A percentile compares a stretch with the other conserved stretches of the same genome.
Evolutionary conservation across 768 basidiomycete genomes (phyloP).

Genomic region (Suillus variegatus): DNA sequence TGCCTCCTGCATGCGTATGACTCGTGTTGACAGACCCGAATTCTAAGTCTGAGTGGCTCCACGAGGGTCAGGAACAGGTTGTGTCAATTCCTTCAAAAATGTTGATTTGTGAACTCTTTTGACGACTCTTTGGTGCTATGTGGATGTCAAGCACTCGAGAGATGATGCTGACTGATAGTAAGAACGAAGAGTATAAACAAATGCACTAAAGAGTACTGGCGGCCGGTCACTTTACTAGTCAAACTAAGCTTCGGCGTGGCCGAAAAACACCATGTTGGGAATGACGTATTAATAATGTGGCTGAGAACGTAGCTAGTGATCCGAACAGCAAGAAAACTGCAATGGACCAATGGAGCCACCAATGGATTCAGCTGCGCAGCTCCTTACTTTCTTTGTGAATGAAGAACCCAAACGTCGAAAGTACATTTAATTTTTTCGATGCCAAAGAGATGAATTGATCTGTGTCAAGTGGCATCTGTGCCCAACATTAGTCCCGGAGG

Average conservation of each 20-base stretch:
- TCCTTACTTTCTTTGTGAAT: background rate
- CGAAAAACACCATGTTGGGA: conserved; percentile 1
- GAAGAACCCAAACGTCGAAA: background rate
- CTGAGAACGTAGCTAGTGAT: background rate
- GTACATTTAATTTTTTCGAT: background rate
- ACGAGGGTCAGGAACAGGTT: background rate
- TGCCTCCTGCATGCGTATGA: conserved; percentile 49
- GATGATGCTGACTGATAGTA: background rate
- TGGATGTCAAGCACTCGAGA: background rate
- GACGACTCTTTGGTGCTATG: background rate
- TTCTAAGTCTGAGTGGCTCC: background rate
- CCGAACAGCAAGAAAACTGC: too few species aligned
- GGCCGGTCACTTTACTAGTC: background rate
- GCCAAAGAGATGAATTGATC: background rate
- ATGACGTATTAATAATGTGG: background rate
- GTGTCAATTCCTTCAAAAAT: background rate
- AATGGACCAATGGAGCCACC: too few species aligned
- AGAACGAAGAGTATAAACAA: background rate
- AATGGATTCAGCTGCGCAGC: background rate
- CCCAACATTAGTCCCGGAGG: too few species aligned
- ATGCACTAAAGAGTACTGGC: background rate
- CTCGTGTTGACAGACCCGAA: background rate
- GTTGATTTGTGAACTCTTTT: background rate
- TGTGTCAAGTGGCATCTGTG: background rate
- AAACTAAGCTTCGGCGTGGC: background rate